Evolutionary conservation across 2,329 filamentous ascomycete genomes (phyloP).

Genomic region (Venturia carpophila): DNA sequence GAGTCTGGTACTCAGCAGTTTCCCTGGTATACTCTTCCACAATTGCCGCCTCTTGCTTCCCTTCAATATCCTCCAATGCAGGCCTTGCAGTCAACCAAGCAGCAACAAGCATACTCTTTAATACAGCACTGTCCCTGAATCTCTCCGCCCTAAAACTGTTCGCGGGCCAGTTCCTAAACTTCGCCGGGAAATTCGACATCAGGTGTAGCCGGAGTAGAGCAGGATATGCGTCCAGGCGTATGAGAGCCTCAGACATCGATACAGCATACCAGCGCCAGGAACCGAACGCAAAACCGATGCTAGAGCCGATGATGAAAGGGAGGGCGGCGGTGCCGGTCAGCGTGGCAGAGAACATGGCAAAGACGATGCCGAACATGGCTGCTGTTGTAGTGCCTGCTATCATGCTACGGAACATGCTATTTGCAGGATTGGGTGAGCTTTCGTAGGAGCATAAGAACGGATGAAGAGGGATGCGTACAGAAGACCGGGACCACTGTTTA

Average conservation of each 20-base stretch:
- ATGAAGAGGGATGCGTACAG: not conserved
- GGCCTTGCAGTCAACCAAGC: not conserved
- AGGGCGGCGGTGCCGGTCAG: constrained; percentile 3
- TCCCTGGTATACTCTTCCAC: not conserved
- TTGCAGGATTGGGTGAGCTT: not conserved
- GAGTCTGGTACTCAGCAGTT: not conserved
- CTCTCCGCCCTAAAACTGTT: not conserved
- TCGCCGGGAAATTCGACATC: not conserved
- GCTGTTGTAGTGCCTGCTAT: constrained; percentile 11
- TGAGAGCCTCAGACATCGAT: constrained; percentile 1
- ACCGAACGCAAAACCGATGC: not conserved
- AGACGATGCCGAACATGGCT: constrained; percentile 8
- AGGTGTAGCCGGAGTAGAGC: constrained; percentile 1
- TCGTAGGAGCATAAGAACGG: no score
- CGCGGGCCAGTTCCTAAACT: not conserved
- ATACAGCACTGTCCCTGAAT: not conserved
- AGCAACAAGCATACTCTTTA: constrained; percentile 12
- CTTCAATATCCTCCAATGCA: constrained; percentile 5
- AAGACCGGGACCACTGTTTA: not conserved
- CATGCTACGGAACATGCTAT: constrained; percentile 13
- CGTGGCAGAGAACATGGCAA: constrained; percentile 1
- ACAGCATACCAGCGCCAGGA: constrained; percentile 5
- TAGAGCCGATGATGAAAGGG: constrained; percentile 2
- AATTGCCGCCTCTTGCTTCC: not conserved
- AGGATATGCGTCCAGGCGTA: not conserved